Base-by-base conservation (phyloP, 1,284 basidiomycete genomes). In the Rhodofomes roseus region DNA sequence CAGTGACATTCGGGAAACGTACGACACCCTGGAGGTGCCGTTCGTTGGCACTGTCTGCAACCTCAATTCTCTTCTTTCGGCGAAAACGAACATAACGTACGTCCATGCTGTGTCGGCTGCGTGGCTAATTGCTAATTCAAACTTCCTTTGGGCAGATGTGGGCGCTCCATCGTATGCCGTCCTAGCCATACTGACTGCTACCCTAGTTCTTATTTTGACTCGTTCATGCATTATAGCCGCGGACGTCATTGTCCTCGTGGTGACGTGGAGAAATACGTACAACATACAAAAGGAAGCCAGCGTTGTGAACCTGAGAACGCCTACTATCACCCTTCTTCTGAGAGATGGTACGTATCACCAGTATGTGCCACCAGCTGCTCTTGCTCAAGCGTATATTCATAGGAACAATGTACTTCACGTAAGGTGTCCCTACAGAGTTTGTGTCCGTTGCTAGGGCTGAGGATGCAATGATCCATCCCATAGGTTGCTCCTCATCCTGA, bases 211-310 rank as follows among this genome's bases (percentile, higher is more conserved):
- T 12, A 51, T 62, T 5, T 22, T 34, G 12, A 56, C 54, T 9
- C 61, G 61, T 3, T n/a, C 59, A 1, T 53, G 59, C 34, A 31
- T 55, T 9, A 59, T 63, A 29, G 27, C 55, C 0, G 46, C 59
- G 4, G 62, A 63, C 55, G 25, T 55, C 14, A 31, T 60, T 22
- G 59, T 63, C 7, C 57, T 63, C 14, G 1, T 34, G 20, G 55
- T 63, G 6, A 63, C 62, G 1, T 63, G 62, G 62, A 53, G 41
- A 54, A 36, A 56, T 12, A 63, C 62, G 16, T 60, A 63, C 29
- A 51, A 20, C 1, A 54, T 60, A 20, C 46, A 40, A 22, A 54
- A 31, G 31, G 54, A 57, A 25, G 59, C 57, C 2, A 36, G 23
- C 7, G 25, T 48, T 2, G 43, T 52, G 4, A 58, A 58, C 41